These are phyloP conservation scores for Penicillium hordei DNA, from an alignment of 2,329 filamentous ascomycete genomes.

Conservation along the genomic window DNA sequence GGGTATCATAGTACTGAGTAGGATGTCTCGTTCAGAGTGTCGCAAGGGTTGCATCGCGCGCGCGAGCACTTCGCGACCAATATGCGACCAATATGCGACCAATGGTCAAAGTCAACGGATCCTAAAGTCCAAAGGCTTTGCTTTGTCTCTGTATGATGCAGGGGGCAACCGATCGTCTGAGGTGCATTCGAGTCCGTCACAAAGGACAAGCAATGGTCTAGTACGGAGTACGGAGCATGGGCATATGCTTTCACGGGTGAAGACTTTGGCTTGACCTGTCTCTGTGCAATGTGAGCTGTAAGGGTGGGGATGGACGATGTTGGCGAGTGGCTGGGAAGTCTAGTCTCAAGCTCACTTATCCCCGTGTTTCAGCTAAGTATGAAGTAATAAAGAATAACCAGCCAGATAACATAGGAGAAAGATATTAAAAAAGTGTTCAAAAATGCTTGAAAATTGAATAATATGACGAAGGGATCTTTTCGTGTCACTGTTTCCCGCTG, in stretches of 20 bases:
- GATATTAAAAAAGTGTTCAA: not conserved
- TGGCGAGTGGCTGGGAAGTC: constrained; percentile 6
- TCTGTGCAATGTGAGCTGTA: constrained; percentile 7
- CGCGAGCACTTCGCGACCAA: constrained; percentile 5
- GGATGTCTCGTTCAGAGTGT: not conserved
- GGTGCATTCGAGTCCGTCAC: constrained; percentile 1
- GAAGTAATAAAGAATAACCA: not conserved
- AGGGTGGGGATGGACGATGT: constrained; percentile 6
- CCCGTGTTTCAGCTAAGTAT: not conserved
- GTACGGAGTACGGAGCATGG: not conserved
- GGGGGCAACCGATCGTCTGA: constrained; percentile 12
- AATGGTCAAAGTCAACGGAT: constrained; percentile 11
- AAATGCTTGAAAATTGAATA: not conserved
- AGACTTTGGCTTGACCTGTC: not conserved
- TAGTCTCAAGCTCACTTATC: not conserved
- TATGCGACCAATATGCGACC: constrained; percentile 8
- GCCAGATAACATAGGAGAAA: not conserved
- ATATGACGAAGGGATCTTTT: not conserved
- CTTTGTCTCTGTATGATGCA: constrained; percentile 17
- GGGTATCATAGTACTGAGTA: constrained; percentile 8
- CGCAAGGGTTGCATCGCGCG: constrained; percentile 19
- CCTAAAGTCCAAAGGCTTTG: not conserved
- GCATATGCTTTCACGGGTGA: not conserved
- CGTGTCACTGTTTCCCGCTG: not conserved
- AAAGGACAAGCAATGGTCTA: not conserved